Conservation (phyloP, 352 stramenopile species). For the Vaucheria bursata region DNA sequence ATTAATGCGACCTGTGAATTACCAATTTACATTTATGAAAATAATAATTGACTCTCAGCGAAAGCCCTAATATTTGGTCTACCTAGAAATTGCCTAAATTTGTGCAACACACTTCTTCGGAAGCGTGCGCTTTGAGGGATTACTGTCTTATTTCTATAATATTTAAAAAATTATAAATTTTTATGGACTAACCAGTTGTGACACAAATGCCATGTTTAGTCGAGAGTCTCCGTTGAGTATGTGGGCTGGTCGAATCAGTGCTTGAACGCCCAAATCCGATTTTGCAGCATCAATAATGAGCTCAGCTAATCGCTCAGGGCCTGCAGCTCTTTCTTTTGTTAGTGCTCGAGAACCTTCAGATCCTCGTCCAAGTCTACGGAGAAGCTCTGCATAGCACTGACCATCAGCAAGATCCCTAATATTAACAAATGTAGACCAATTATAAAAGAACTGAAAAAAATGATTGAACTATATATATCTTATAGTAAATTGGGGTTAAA, state of each 20-base stretch:
- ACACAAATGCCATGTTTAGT: slow-evolving; percentile 28
- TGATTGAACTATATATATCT: not conserved
- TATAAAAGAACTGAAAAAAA: not conserved
- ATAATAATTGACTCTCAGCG: too few species aligned
- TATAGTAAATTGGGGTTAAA: not conserved
- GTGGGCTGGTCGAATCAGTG: slow-evolving; percentile 18
- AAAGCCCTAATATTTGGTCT: too few species aligned
- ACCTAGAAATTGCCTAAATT: too few species aligned
- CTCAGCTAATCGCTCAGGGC: slow-evolving; percentile 13
- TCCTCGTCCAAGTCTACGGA: not conserved
- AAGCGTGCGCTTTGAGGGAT: too few species aligned
- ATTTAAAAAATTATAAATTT: too few species aligned
- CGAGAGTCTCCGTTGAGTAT: slow-evolving; percentile 13
- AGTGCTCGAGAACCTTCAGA: not conserved
- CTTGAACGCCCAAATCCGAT: slow-evolving; percentile 11
- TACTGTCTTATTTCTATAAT: too few species aligned
- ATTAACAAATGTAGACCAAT: slow-evolving; percentile 19
- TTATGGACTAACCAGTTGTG: slow-evolving; percentile 27
- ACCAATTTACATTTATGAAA: too few species aligned
- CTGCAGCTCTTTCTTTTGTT: not conserved
- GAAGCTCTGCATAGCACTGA: slow-evolving; percentile 23
- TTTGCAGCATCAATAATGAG: slow-evolving; percentile 15
- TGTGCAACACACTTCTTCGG: too few species aligned
- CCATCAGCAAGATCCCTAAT: slow-evolving; percentile 22
- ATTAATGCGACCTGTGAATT: too few species aligned